These are phyloP conservation scores for Graphilbum fragrans DNA, from an alignment of 2,329 filamentous ascomycete genomes.

Conservation along the genomic window DNA sequence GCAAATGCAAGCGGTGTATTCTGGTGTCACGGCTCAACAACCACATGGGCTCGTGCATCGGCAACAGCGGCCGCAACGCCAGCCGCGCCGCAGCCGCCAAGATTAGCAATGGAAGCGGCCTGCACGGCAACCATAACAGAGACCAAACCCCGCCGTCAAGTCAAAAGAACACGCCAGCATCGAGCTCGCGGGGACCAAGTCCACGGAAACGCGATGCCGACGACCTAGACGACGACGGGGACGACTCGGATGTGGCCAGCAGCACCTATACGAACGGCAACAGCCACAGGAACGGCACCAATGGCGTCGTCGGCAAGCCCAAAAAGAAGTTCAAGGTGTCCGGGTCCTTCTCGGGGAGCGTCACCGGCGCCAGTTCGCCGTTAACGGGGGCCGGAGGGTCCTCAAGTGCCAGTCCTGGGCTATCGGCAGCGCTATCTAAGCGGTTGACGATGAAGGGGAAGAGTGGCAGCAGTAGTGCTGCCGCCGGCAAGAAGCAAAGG, in stretches of 20 bases:
- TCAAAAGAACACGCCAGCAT: constrained; percentile 48
- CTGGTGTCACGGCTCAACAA: constrained; percentile 54
- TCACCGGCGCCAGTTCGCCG: no score
- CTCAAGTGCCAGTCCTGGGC: constrained; percentile 9
- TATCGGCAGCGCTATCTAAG: constrained; percentile 8
- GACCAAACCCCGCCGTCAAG: constrained; percentile 50
- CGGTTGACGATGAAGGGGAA: constrained; percentile 32
- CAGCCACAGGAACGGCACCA: constrained; percentile 1
- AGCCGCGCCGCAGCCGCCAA: constrained; percentile 51
- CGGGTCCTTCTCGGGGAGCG: no score
- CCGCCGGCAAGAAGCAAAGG: constrained; percentile 39
- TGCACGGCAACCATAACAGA: constrained; percentile 26
- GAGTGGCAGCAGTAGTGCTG: constrained; percentile 23
- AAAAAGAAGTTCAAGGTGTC: constrained; percentile 46
- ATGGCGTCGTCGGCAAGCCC: constrained; percentile 23
- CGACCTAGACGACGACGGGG: constrained; percentile 40
- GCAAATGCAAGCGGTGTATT: constrained; percentile 55
- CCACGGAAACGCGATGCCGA: constrained; percentile 46
- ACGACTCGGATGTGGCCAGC: constrained; percentile 32
- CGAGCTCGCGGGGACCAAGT: constrained; percentile 39
- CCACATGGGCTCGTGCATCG: constrained; percentile 57
- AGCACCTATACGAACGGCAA: constrained; percentile 28
- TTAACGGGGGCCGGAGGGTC: no score
- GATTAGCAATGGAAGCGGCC: constrained; percentile 43
- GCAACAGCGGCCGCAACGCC: constrained; percentile 51